Percentiles rank a stretch among this genome's conserved stretches.
These are phyloP conservation scores for Trifolium pratense DNA, from an alignment of 306 rosid genomes.

Conservation along the genomic window DNA sequence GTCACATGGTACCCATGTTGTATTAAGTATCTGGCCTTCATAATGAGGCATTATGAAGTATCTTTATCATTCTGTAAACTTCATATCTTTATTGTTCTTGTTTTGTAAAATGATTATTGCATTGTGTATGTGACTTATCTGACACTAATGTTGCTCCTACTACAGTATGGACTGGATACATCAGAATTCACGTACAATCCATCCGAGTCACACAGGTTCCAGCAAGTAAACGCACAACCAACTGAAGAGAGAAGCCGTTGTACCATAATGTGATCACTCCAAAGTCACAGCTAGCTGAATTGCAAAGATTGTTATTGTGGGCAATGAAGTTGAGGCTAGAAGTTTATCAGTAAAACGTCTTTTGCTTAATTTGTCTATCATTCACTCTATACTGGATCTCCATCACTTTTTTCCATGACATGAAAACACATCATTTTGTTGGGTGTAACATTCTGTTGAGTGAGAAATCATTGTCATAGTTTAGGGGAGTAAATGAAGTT, in stretches of 20 bases:
- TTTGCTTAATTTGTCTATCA: slow-evolving; percentile 50
- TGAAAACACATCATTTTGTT: slow-evolving; percentile 38
- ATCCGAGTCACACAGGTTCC: slow-evolving; percentile 77
- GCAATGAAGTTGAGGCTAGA: slow-evolving; percentile 40
- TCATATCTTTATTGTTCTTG: neutral
- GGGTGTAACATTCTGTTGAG: slow-evolving; percentile 45
- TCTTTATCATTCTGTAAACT: slow-evolving; percentile 22
- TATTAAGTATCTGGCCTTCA: neutral
- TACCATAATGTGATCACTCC: slow-evolving; percentile 71
- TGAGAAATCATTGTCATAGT: slow-evolving; percentile 28
- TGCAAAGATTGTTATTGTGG: slow-evolving; percentile 37
- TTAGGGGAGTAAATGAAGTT: slow-evolving; percentile 32
- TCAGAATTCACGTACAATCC: slow-evolving; percentile 96
- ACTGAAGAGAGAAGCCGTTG: slow-evolving; percentile 92
- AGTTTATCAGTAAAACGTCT: slow-evolving; percentile 35
- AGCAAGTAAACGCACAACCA: slow-evolving; percentile 77
- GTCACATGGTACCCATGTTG: neutral
- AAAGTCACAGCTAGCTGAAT: slow-evolving; percentile 36
- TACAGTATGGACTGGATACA: slow-evolving; percentile 98
- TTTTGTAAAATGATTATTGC: slow-evolving; percentile 12
- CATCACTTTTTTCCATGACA: slow-evolving; percentile 40
- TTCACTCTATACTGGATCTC: slow-evolving; percentile 43
- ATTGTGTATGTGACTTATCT: slow-evolving; percentile 26
- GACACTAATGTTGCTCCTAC: slow-evolving; percentile 18
- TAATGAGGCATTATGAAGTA: neutral